These are phyloP conservation scores for Peterozyma xylosa DNA, from an alignment of 805 yeast species.

Conservation along the genomic window DNA sequence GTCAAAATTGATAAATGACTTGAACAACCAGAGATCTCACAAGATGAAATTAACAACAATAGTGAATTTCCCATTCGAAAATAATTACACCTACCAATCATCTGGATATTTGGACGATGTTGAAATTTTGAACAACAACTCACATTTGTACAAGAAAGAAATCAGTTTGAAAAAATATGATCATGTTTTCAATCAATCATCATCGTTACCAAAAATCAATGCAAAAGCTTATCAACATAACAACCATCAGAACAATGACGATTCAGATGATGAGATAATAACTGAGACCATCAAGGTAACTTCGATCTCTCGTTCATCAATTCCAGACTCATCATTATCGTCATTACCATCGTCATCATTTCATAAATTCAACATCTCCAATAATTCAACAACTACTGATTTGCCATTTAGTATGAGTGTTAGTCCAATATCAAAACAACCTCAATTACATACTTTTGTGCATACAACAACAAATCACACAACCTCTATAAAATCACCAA, in stretches of 20 bases:
- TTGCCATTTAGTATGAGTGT: conserved; percentile 5
- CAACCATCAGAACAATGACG: conserved; percentile 7
- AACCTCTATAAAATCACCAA: conserved; percentile 1
- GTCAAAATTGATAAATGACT: conserved; percentile 1
- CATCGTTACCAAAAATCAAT: background rate
- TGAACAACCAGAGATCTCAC: background rate
- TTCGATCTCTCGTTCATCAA: too few species aligned
- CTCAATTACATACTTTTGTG: background rate
- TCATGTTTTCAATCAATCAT: conserved; percentile 6
- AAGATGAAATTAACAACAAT: conserved; percentile 9
- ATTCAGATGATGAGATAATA: conserved; percentile 14
- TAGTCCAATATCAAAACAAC: background rate
- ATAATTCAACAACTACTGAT: background rate
- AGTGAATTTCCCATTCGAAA: conserved; percentile 43
- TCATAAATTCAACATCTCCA: background rate
- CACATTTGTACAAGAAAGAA: conserved; percentile 37
- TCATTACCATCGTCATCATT: conserved; percentile 5
- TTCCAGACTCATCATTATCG: conserved; percentile 4
- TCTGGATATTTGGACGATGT: conserved; percentile 42
- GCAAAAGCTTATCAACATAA: background rate
- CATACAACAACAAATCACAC: background rate
- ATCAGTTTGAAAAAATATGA: conserved; percentile 9
- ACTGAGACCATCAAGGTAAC: too few species aligned
- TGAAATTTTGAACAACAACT: conserved; percentile 37
- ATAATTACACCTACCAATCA: conserved; percentile 42